phyloP scores from a whole-genome alignment of 257 asterid genomes.

The Cruciata laevipes region DNA sequence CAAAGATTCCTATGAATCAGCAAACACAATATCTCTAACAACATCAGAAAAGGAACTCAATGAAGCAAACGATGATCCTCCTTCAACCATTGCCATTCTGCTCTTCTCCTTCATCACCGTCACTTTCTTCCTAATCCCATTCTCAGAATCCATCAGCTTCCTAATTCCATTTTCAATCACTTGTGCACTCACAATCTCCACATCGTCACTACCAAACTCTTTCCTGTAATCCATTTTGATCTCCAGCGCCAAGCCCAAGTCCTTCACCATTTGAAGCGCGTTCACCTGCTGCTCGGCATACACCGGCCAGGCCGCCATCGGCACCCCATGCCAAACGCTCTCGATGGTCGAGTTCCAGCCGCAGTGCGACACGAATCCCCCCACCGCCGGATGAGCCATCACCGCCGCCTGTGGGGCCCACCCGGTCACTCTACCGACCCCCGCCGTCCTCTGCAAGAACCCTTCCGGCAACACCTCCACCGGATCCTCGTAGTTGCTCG shows the following conservation, averaged over 20 bases:
- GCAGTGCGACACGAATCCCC: background rate
- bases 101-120: background rate
- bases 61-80: background rate
- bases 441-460: background rate
- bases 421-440: background rate
- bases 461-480: background rate
- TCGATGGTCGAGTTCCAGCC: background rate
- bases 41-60: background rate
- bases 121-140: background rate
- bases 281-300: slow-evolving; percentile 4
- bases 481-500: too few species aligned
- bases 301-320: background rate
- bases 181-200: background rate
- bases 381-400: background rate
- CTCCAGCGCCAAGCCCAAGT: slow-evolving; percentile 1
- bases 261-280: background rate
- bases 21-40: too few species aligned
- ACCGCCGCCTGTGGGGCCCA: slow-evolving; percentile 3
- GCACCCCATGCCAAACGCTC: slow-evolving; percentile 4
- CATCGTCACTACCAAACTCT: background rate
- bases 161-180: slow-evolving; percentile 19
- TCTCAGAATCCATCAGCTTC: background rate
- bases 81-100: background rate
- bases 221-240: slow-evolving; percentile 1
- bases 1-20: too few species aligned